Percentiles rank a stretch among this genome's conserved stretches.
phyloP scores from a whole-genome alignment of 2,329 filamentous ascomycete species.

The Aspergillus sp. region DNA sequence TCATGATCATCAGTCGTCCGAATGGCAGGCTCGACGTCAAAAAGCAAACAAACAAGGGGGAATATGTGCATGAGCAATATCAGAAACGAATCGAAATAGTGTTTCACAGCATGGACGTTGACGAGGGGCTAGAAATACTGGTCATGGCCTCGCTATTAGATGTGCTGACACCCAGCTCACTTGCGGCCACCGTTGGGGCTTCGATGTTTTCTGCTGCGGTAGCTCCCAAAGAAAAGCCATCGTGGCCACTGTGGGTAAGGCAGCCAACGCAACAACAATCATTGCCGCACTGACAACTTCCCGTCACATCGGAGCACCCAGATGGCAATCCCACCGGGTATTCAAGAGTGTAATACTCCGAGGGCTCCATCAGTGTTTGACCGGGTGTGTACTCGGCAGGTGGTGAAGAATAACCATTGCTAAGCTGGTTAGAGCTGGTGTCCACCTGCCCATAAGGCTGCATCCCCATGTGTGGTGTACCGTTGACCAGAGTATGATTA shows the following conservation, averaged over 20 bases:
- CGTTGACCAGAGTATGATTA: constrained; percentile 13
- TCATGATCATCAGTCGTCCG: constrained; percentile 28
- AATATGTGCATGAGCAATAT: neutral
- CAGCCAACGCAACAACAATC: constrained; percentile 55
- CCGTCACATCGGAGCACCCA: constrained; percentile 48
- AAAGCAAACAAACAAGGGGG: neutral
- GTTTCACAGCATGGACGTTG: constrained; percentile 22
- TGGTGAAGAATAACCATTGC: constrained; percentile 28
- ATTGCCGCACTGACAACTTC: constrained; percentile 53
- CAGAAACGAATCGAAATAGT: neutral
- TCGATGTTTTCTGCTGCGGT: constrained; percentile 5
- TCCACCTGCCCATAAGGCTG: constrained; percentile 22
- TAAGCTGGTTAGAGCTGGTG: constrained; percentile 14
- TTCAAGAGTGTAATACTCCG: constrained; percentile 43
- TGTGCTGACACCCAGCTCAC: constrained; percentile 4
- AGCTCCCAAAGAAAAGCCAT: constrained; percentile 40
- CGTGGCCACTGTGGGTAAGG: constrained; percentile 52
- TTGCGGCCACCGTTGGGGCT: constrained; percentile 1
- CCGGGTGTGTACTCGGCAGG: constrained; percentile 21
- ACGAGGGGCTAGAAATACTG: constrained; percentile 20
- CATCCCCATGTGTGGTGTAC: constrained; percentile 15
- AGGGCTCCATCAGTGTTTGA: constrained; percentile 40
- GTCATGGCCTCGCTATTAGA: constrained; percentile 21
- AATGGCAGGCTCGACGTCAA: constrained; percentile 1
- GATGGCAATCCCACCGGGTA: constrained; percentile 39